A percentile compares a stretch with the other conserved stretches of the same genome.
Conservation (phyloP, 352 stramenopile genomes). For the Pythium vanterpoolii region DNA sequence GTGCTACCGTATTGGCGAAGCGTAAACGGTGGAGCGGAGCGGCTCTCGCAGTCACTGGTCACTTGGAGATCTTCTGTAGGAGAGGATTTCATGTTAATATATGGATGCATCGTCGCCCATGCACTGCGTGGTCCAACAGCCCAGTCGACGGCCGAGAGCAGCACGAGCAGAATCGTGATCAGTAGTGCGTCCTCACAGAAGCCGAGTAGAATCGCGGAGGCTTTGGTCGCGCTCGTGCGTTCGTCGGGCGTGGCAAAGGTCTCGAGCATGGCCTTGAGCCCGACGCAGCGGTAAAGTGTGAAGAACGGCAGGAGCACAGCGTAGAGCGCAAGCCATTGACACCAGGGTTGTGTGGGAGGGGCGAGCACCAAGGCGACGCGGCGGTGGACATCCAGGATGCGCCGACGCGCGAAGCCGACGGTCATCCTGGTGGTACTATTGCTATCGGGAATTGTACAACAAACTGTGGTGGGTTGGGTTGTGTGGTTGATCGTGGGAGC, state of each 20-base stretch:
- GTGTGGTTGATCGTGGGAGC: no score
- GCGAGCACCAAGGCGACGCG: neutral
- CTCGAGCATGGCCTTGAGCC: neutral
- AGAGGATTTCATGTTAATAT: neutral
- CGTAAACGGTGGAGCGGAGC: neutral
- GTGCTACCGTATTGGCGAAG: neutral
- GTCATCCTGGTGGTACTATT: no score
- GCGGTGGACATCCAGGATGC: no score
- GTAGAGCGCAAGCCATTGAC: constrained; percentile 10
- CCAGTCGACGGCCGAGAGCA: constrained; percentile 6
- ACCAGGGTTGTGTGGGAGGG: neutral
- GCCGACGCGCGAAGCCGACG: no score
- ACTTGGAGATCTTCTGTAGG: no score
- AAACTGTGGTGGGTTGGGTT: no score
- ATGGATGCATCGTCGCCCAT: neutral
- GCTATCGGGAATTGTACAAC: no score
- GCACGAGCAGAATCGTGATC: constrained; percentile 8
- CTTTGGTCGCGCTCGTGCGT: neutral
- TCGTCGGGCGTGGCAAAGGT: constrained; percentile 6
- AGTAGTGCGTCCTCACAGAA: constrained; percentile 1
- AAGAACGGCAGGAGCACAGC: constrained; percentile 9
- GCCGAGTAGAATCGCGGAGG: constrained; percentile 1
- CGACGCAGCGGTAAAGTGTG: constrained; percentile 3
- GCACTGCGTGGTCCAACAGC: neutral
- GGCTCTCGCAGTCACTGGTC: no score